phyloP scores from a whole-genome alignment of 371 early-diverging fungal species.

The Mucor lusitanicus region DNA sequence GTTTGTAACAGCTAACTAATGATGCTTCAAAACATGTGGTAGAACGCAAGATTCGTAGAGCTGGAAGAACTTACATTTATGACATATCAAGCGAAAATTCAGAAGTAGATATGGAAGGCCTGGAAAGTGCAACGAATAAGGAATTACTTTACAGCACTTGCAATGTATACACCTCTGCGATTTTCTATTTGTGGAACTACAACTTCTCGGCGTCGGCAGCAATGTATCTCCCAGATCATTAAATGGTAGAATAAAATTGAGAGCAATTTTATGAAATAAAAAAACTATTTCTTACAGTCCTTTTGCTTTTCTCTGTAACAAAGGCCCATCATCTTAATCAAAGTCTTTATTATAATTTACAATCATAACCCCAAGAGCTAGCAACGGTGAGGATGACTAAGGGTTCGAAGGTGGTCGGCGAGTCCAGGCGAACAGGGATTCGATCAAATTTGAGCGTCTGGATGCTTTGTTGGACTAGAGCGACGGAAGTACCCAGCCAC shows the following conservation, averaged over 20 bases:
- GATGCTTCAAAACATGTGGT: background rate
- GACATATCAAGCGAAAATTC: background rate
- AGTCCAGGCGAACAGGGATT: too few species aligned
- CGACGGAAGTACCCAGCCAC: too few species aligned
- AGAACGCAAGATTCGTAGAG: background rate
- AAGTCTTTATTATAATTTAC: background rate
- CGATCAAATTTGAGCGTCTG: too few species aligned
- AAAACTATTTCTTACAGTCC: background rate
- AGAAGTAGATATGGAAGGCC: background rate
- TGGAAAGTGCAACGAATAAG: background rate
- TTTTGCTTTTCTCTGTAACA: background rate
- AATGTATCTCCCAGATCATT: background rate
- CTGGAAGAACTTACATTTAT: background rate
- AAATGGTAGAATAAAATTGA: background rate
- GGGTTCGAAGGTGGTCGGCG: too few species aligned
- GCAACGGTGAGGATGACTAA: too few species aligned
- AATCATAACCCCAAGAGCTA: background rate
- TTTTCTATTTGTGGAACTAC: background rate
- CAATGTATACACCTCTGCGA: conserved; percentile 5
- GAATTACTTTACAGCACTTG: background rate
- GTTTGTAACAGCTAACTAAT: background rate
- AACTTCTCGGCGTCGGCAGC: background rate
- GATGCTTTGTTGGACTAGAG: too few species aligned
- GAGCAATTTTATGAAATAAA: background rate
- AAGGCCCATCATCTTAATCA: background rate